phyloP scores from a whole-genome alignment of 139 green algal species.

The Chlamydomonas sp. region DNA sequence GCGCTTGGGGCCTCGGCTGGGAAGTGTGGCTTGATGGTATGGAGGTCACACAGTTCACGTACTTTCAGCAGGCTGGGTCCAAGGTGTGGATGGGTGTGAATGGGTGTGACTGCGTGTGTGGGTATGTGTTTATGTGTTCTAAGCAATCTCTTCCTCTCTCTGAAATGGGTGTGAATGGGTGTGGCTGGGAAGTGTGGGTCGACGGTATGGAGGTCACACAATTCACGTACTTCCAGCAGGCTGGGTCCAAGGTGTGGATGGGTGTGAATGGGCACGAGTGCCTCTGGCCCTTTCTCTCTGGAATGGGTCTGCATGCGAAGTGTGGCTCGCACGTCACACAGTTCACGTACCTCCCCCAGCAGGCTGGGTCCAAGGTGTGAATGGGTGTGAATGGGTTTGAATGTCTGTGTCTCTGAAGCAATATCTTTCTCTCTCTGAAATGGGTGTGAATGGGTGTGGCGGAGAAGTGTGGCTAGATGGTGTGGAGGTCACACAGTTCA shows the following conservation, averaged over 20 bases:
- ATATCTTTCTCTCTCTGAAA: too few relatives aligned
- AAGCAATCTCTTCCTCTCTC: too few relatives aligned
- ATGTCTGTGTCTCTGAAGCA: too few relatives aligned
- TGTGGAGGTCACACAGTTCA: constrained; percentile 95
- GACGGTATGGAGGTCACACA: constrained; percentile 98
- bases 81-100: too few relatives aligned
- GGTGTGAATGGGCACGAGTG: too few relatives aligned
- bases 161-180: background rate
- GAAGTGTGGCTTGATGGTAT: constrained; percentile 97
- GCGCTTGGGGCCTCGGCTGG: constrained; percentile 95
- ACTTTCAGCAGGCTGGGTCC: constrained; percentile 90
- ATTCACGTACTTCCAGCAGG: constrained; percentile 98
- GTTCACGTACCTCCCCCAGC: constrained; percentile 99
- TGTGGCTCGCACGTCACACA: constrained; percentile 96
- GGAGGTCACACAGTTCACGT: constrained; percentile 94
- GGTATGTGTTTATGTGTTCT: background rate
- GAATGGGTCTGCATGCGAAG: constrained; percentile 65
- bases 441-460: constrained; percentile 93
- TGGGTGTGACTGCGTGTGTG: too few relatives aligned
- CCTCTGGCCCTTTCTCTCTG: too few relatives aligned
- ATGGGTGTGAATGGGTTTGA: too few relatives aligned
- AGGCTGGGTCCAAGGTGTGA: constrained; percentile 35
- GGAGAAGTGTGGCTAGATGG: constrained; percentile 98
- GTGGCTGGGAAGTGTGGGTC: constrained; percentile 95
- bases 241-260: constrained; percentile 1